A percentile compares a stretch with the other conserved stretches of the same genome.
Conservation (phyloP, 257 asterid species). For the Nicotiana benthamiana region DNA sequence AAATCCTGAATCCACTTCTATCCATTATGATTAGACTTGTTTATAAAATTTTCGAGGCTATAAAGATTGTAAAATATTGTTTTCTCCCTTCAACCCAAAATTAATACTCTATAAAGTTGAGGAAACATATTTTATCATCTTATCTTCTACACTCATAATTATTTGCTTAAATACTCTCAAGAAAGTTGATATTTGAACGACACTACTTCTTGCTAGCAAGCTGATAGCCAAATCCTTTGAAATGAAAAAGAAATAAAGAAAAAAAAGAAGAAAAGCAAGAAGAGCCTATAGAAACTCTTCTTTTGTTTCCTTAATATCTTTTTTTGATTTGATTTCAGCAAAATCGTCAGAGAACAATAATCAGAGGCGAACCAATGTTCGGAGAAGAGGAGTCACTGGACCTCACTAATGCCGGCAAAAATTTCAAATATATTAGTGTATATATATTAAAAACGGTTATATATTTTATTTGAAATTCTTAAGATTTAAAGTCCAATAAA, state of each 20-base stretch:
- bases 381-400: too few relatives aligned
- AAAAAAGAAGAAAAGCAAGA: background rate
- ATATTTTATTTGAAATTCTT: too few relatives aligned
- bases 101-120: too few relatives aligned
- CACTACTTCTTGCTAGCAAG: background rate
- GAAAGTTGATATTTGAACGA: background rate
- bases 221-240: background rate
- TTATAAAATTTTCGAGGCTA: too few relatives aligned
- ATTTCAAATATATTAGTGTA: too few relatives aligned
- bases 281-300: background rate
- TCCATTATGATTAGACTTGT: too few relatives aligned
- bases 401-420: too few relatives aligned
- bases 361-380: too few relatives aligned
- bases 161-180: background rate
- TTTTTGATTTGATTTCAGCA: background rate
- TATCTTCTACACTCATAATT: background rate
- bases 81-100: background rate
- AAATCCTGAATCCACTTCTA: too few relatives aligned
- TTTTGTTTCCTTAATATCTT: background rate
- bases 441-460: too few relatives aligned
- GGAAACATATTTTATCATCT: background rate
- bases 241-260: too few relatives aligned
- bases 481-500: too few relatives aligned
- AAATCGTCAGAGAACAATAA: background rate
- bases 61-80: background rate